Base-by-base conservation (phyloP, 495 filamentous ascomycete genomes). In the Parmelia sp. region DNA sequence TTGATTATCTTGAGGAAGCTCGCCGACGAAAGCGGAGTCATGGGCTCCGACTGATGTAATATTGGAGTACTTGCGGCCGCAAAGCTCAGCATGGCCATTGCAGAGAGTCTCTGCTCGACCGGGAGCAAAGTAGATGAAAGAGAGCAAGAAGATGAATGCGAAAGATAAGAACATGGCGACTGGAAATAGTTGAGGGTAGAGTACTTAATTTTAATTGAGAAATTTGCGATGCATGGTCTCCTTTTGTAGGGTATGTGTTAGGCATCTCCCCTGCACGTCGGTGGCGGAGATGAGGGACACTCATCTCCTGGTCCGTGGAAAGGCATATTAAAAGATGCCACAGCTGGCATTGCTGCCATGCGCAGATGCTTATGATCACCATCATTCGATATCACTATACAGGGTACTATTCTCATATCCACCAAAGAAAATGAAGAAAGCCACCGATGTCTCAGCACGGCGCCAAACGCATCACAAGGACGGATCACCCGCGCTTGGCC, bases 21-120 rank as follows among this genome's bases (percentile, higher is more conserved):
- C 78, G 36, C 80, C 80, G 44, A 90, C 80, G 70, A 90, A 90
- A 60, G 88, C 71, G 37, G 80, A 82, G 72, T 90, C 83, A 72
- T 91, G 88, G 33, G 87, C 82, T 25, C 87, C 88, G 69, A 90
- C 78, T 67, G 87, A 80, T 2, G 87, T 86, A 65, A 90, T 76
- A 60, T 86, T 84, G 70, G 79, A 83, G 77, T 89, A 90, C 9
- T 76, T 71, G 19, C 83, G 82, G 56, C 71, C 69, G 74, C 88
- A 90, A 63, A 87, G 82, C 53, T 79, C 73, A 4, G 84, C 75
- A 37, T 80, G 84, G 75, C 88, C 88, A 71, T 91, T 91, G 77
- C 88, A 90, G 40, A 45, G 53, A 21, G 35, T 57, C 31, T 51
- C 36, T 33, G 61, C 47, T 33, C 5, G 36, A 56, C 4, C 21